A percentile compares a stretch with the other conserved stretches of the same genome.
phyloP scores from a whole-genome alignment of 208 protist genomes.

The Trypanosoma lewisi region DNA sequence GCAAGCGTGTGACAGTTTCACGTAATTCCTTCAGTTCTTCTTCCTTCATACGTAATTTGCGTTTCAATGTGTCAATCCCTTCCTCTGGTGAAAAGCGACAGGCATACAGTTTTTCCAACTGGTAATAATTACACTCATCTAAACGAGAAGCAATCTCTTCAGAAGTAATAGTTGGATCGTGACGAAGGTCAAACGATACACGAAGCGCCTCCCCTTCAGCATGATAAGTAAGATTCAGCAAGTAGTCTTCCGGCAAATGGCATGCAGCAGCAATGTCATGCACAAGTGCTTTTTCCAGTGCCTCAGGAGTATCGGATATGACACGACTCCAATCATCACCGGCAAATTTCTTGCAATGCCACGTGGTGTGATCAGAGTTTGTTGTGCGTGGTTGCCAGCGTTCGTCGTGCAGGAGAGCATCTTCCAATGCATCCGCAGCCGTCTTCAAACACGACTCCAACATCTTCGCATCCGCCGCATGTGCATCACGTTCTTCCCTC shows the following conservation, averaged over 20 bases:
- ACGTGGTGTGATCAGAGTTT: constrained; percentile 22
- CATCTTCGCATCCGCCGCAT: constrained; percentile 26
- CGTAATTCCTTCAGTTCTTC: constrained; percentile 18
- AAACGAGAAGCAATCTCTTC: constrained; percentile 23
- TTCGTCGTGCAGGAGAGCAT: constrained; percentile 33
- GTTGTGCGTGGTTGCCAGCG: constrained; percentile 31
- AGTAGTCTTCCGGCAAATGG: constrained; percentile 32
- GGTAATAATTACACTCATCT: constrained; percentile 29
- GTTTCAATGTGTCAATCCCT: constrained; percentile 17
- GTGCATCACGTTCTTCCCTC: constrained; percentile 23
- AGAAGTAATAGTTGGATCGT: constrained; percentile 22
- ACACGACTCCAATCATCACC: constrained; percentile 26
- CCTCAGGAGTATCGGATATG: constrained; percentile 18
- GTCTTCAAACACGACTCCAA: constrained; percentile 26
- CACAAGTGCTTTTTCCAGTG: constrained; percentile 20
- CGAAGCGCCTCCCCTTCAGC: constrained; percentile 8
- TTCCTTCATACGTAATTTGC: constrained; percentile 10
- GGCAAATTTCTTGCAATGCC: constrained; percentile 20
- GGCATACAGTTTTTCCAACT: constrained; percentile 26
- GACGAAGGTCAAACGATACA: constrained; percentile 27
- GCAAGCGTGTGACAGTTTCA: background rate
- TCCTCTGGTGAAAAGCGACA: constrained; percentile 7
- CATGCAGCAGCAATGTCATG: constrained; percentile 30
- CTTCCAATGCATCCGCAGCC: constrained; percentile 30
- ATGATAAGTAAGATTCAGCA: constrained; percentile 17